Base-by-base conservation (phyloP, 2,329 filamentous ascomycete genomes). In the Amphichorda felina region DNA sequence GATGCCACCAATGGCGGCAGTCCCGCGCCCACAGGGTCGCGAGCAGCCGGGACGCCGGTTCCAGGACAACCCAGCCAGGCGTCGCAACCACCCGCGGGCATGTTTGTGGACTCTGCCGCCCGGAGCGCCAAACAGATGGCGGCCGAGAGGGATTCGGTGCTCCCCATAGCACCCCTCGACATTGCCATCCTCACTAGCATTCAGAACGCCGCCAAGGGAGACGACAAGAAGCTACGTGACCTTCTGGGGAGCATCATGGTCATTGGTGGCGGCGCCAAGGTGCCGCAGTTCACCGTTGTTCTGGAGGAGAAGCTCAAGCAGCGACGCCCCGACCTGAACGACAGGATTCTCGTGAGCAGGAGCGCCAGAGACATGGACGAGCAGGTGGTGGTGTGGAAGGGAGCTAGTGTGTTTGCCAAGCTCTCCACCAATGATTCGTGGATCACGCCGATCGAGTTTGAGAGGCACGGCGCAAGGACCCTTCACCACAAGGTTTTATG, bases 381-480 rank as follows among this genome's bases (percentile, higher is more conserved):
- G 40, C 87, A 95, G 59, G 88, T 96, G n/a, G 82, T 96, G 36
- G 79, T 81, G 8, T 98, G 91, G 91, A 98, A 98, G 69, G 91
- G 91, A 4, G 91, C 85, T 1, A 94, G 87, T 53, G 88, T 98
- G 13, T 98, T 95, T 65, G 88, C 86, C 3, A 87, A 94, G 61
- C 63, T 96, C 46, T 74, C 79, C 31, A 88, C 86, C 13, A 96
- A 96, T 59, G 91, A 98, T 56, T 91, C 82, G 49, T 98, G 91
- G 91, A 85, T 96, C 50, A 82, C 80, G 11, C 74, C 76, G 32
- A 68, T 81, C 48, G 89, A 96, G 66, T 95, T 89, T 59, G 87
- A 95, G 61, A 74, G 85, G 40, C 55, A 95, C 36, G 89, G 88
- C 3, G 72, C 77, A 40, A 73, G 91, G 50, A 71, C 89, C 40